phyloP scores from a whole-genome alignment of 2,329 filamentous ascomycete species.

The Pseudopyricularia javanii region DNA sequence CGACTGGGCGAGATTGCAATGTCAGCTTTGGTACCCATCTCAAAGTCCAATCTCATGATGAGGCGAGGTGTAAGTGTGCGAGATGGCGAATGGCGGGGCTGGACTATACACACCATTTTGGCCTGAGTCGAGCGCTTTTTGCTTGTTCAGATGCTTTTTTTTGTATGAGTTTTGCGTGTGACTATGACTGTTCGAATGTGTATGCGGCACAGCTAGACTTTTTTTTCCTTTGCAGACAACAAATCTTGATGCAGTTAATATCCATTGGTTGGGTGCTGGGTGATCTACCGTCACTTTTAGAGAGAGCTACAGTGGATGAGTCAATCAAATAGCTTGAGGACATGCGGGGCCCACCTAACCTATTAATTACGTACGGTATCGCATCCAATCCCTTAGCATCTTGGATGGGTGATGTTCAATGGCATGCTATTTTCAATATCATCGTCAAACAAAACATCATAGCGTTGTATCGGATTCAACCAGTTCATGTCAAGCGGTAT shows the following conservation, averaged over 20 bases:
- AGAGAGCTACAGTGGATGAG: background rate
- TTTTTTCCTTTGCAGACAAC: background rate
- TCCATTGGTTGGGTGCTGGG: no score
- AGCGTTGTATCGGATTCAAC: no score
- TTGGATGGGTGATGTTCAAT: no score
- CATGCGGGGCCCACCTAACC: no score
- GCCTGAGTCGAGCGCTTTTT: background rate
- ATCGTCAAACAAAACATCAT: no score
- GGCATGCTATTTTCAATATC: no score
- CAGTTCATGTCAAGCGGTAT: no score
- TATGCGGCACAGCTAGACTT: background rate
- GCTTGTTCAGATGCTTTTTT: background rate
- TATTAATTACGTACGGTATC: no score
- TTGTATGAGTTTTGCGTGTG: background rate
- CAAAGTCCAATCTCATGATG: conserved; percentile 7
- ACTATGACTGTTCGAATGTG: background rate
- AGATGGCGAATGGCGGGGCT: conserved; percentile 7
- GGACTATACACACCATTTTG: background rate
- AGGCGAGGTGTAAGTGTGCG: conserved; percentile 8
- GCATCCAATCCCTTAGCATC: no score
- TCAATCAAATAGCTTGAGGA: no score
- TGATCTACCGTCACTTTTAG: no score
- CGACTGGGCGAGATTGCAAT: conserved; percentile 12
- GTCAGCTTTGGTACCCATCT: background rate
- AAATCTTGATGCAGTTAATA: background rate